These are phyloP conservation scores for Alternaria metachromatica DNA, from an alignment of 2,329 filamentous ascomycete species.

Conservation along the genomic window DNA sequence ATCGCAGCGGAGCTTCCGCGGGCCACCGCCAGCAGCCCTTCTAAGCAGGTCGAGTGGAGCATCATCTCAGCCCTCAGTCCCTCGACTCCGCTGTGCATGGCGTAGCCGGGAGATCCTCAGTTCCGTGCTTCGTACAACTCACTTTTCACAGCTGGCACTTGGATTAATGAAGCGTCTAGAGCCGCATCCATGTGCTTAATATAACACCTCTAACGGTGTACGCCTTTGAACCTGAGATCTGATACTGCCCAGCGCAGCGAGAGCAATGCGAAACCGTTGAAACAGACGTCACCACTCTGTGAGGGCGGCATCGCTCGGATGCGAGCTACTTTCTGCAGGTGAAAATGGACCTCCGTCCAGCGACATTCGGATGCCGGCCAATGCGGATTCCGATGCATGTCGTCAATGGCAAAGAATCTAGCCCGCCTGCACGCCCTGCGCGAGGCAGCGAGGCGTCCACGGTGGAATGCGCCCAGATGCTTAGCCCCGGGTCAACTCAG, in stretches of 20 bases:
- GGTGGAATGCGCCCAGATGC: conserved; percentile 1
- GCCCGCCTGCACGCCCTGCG: not conserved
- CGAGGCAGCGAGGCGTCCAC: not conserved
- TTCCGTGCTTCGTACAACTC: not conserved
- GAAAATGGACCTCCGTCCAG: not conserved
- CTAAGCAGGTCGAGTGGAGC: conserved; percentile 13
- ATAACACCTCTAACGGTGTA: not conserved
- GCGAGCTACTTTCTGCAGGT: not conserved
- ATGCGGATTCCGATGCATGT: conserved; percentile 26
- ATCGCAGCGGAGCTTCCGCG: not conserved
- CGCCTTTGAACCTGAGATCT: not conserved
- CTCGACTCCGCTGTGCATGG: not conserved
- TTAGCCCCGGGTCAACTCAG: not conserved
- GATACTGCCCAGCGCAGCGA: not conserved
- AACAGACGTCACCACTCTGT: conserved; percentile 2
- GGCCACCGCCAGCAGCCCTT: conserved; percentile 15
- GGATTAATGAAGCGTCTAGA: not conserved
- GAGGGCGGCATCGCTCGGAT: conserved; percentile 1
- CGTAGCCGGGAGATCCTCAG: conserved; percentile 1
- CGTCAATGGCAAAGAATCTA: conserved; percentile 10
- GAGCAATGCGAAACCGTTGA: conserved; percentile 14
- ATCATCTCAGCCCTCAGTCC: conserved; percentile 9
- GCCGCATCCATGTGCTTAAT: conserved; percentile 8
- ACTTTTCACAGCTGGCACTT: not conserved
- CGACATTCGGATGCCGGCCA: conserved; percentile 22